These are phyloP conservation scores for Globisporangium rhizosaccharum DNA, from an alignment of 352 stramenopile species.

Conservation along the genomic window DNA sequence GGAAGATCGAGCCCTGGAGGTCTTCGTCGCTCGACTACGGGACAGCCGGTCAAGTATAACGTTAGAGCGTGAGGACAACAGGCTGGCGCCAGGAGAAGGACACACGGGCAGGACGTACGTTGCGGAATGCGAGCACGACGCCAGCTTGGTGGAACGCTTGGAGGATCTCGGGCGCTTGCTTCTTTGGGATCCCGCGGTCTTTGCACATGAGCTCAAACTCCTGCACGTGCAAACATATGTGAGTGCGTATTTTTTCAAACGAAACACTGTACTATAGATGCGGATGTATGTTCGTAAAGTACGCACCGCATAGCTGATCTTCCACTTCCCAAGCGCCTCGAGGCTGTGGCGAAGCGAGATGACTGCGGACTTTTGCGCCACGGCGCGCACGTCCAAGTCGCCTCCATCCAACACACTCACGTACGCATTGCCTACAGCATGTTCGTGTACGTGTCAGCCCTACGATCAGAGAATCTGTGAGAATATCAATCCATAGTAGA, in stretches of 20 bases:
- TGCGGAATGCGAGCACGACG: constrained; percentile 78
- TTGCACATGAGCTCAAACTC: constrained; percentile 69
- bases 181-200: constrained; percentile 78
- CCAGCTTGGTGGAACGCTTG: constrained; percentile 72
- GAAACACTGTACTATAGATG: too few relatives aligned
- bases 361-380: constrained; percentile 75
- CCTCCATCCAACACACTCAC: constrained; percentile 64
- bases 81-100: too few relatives aligned
- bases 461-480: neutral
- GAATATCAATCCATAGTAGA: neutral
- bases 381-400: constrained; percentile 71
- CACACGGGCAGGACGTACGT: constrained; percentile 14
- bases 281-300: too few relatives aligned
- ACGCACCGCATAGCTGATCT: constrained; percentile 54
- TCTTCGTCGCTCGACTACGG: constrained; percentile 53
- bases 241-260: too few relatives aligned
- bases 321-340: constrained; percentile 73
- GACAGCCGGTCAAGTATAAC: neutral
- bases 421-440: constrained; percentile 54
- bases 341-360: constrained; percentile 71
- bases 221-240: constrained; percentile 9
- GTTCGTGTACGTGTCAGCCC: neutral
- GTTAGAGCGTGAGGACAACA: neutral
- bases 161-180: constrained; percentile 71
- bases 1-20: constrained; percentile 67